These are phyloP conservation scores for Fusarium brachygibbosum DNA, from an alignment of 2,329 filamentous ascomycete genomes.

Conservation along the genomic window DNA sequence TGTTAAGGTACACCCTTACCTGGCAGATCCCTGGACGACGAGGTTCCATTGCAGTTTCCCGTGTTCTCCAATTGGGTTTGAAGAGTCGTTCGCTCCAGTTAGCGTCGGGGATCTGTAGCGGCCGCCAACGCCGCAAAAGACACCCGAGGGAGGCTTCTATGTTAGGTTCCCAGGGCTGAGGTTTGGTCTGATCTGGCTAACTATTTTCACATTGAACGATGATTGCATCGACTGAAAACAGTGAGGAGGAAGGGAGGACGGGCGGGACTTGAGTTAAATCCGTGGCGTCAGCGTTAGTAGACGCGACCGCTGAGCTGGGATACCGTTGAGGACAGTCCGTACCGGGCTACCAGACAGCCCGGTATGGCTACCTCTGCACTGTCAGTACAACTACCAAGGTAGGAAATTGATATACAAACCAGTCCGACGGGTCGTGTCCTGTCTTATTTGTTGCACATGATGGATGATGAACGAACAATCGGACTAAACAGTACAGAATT, in stretches of 20 bases:
- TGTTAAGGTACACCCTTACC: neutral
- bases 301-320: conserved; percentile 17
- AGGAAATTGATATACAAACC: conserved; percentile 7
- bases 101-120: conserved; percentile 36
- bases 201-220: conserved; percentile 9
- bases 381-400: neutral
- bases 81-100: neutral
- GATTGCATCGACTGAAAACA: conserved; percentile 16
- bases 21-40: conserved; percentile 23
- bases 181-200: conserved; percentile 3
- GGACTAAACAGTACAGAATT: conserved; percentile 7
- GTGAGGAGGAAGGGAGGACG: neutral
- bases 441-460: neutral
- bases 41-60: conserved; percentile 28
- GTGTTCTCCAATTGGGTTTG: conserved; percentile 10
- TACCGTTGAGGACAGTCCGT: conserved; percentile 15
- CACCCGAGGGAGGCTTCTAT: conserved; percentile 36
- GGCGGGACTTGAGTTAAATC: conserved; percentile 6
- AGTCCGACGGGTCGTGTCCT: neutral
- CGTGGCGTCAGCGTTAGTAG: conserved; percentile 29
- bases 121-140: conserved; percentile 30
- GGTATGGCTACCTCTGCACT: neutral
- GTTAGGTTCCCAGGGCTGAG: conserved; percentile 36
- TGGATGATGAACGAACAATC: neutral
- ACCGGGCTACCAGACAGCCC: neutral